Base-by-base conservation (phyloP, 345 rosid genomes). In the Boechera retrofracta region DNA sequence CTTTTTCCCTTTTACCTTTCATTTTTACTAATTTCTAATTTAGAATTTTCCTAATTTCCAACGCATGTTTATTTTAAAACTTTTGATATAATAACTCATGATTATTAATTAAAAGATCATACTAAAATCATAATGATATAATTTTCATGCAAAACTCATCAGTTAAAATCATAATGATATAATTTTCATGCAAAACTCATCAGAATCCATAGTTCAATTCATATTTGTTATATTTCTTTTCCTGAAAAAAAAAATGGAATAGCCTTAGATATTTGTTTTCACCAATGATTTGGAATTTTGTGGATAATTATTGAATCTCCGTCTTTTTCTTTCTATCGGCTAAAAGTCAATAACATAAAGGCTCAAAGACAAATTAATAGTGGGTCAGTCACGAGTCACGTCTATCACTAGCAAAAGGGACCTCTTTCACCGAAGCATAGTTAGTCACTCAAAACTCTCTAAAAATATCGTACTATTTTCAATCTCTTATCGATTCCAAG, bases 371-470 rank as follows among this genome's bases (percentile, higher is more conserved):
- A 59, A 75, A 58, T n/a, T 2, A 67, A 15, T 49, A 69, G 74
- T 57, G 66, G 72, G 47, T 48, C 79, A 7, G 24, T 59, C 42
- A 74, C 41, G 59, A 7, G 24, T 59, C 52, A 74, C 41, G 59
- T 38, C 1, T 39, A 13, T 67, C 68, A 68, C 69, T 75, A 59
- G 53, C 79, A 75, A 67, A 67, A 67, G 62, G 4, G 33, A 67
- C 36, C 35, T 75, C 78, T 55, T 74, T 75, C 79, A 38, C 54
- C 62, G 68, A 75, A 75, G 61, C 79, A 48, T 67, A 5, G 73
- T 67, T 45, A 29, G 61, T 58, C 74, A 76, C 74, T 76, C 35
- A 29, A 75, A 18, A 18, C 60, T 47, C 72, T 74, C 15, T 45
- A 44, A 5, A 5, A 31, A 41, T 42, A 11, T 29, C 26, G 5